These are phyloP conservation scores for Marasmius sp. DNA, from an alignment of 1,284 basidiomycete species.

Conservation along the genomic window DNA sequence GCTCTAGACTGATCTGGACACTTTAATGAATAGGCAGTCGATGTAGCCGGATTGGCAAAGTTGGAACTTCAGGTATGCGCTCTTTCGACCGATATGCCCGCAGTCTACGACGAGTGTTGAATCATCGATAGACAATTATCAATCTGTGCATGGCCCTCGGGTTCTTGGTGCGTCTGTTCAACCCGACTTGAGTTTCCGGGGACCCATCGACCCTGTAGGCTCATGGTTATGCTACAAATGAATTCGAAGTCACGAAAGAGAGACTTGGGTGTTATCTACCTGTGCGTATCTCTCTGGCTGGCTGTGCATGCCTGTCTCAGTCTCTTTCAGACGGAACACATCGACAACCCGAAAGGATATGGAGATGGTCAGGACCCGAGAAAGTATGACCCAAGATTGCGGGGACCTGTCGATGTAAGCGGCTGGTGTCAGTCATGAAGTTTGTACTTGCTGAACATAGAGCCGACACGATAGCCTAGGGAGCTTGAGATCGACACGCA, in stretches of 20 bases:
- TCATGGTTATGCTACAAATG: conserved; percentile 81
- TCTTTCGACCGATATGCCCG: background rate
- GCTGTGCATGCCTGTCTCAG: conserved; percentile 1
- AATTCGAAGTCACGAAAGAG: conserved; percentile 90
- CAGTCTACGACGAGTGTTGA: background rate
- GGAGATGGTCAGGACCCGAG: conserved; percentile 85
- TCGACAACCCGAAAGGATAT: conserved; percentile 86
- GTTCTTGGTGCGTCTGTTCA: conserved; percentile 56
- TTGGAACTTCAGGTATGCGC: conserved; percentile 58
- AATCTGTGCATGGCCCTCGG: conserved; percentile 89
- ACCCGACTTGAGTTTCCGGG: background rate
- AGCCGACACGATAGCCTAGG: conserved; percentile 45
- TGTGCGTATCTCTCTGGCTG: conserved; percentile 32
- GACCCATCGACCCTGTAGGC: conserved; percentile 43
- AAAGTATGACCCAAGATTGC: conserved; percentile 69
- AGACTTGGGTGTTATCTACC: conserved; percentile 88
- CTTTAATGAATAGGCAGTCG: conserved; percentile 65
- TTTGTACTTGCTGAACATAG: conserved; percentile 1
- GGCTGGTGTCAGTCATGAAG: background rate
- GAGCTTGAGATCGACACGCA: conserved; percentile 86
- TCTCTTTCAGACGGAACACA: conserved; percentile 73
- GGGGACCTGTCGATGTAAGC: conserved; percentile 68
- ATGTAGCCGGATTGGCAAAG: conserved; percentile 81
- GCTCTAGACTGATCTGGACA: background rate
- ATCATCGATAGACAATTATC: conserved; percentile 66